Evolutionary conservation across 176 grass and related monocot genomes (phyloP), one percentile per base, ranked within the genome.

Genomic region (Musa schizocarpa): DNA sequence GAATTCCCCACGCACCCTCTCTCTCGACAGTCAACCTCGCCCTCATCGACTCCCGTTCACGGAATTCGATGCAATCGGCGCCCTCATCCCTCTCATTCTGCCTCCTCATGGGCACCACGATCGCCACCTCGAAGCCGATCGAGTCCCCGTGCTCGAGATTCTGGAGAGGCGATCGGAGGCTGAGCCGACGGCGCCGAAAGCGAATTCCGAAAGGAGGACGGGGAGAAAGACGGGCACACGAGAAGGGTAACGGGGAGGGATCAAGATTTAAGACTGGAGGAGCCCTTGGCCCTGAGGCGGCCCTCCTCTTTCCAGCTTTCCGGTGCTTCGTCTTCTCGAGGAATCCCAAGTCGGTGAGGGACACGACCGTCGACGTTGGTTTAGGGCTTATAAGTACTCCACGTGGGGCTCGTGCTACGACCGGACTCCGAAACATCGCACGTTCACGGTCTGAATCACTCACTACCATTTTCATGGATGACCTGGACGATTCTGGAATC

Each of bases 21-120:
- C 90, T 87, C 16, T 89, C 90, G 43, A 97, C 84, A 75, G 93
- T 83, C 68, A 97, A 50, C 9, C 94, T 90, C 9, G 78, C 88
- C 66, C 1, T 83, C 84, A 90, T 75, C 54, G 93, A 85, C 67
- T 97, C 88, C 6, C 48, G 67, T 11, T 85, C 86, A 1, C 93
- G 77, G 1, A 69, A 84, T 83, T 88, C 90, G 29, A 97, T 78
- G 77, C 90, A 93, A 78, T 89, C 85, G 1, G 77, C 65, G 8
- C 49, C 43, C 23, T 24, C 54, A 43, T 11, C 2, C 12, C 54
- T 52, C 13, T 26, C 69, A 34, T 59, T 63, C 68, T 72, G 69
- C 51, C 67, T 54, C 81, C 21, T 75, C 86, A 89, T 97, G 71
- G 94, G 88, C 81, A 93, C 75, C 9, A 89, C 94, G 78, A 93